A percentile compares a stretch with the other conserved stretches of the same genome.
phyloP scores from a whole-genome alignment of 345 rosid genomes.

The Eucalyptus victrix region DNA sequence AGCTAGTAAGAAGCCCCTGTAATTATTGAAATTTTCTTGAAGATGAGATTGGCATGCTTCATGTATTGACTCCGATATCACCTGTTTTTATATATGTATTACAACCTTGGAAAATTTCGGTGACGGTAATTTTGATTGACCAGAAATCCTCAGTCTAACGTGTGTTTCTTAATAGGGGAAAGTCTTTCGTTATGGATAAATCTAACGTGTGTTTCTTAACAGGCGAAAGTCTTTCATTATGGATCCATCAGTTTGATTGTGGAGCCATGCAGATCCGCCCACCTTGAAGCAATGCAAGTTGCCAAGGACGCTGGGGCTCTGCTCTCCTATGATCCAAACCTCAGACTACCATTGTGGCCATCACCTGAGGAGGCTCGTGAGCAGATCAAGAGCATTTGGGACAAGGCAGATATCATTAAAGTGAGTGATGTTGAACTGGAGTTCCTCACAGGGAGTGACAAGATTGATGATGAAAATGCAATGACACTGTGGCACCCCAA shows the following conservation, averaged over 20 bases:
- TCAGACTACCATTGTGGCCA: conserved; percentile 92
- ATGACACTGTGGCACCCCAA: conserved; percentile 81
- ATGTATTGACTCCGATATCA: not conserved
- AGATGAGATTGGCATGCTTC: not conserved
- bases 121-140: not conserved
- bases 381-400: conserved; percentile 95
- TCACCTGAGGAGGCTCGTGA: conserved; percentile 76
- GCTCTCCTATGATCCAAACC: conserved; percentile 92
- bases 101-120: not conserved
- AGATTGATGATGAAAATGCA: conserved; percentile 68
- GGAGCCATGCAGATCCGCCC: conserved; percentile 98
- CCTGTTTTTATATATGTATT: not conserved
- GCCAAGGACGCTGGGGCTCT: conserved; percentile 86
- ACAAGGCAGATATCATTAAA: conserved; percentile 88
- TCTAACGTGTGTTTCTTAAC: not conserved
- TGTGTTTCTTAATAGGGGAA: not conserved
- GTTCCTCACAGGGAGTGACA: conserved; percentile 80
- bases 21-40: not conserved
- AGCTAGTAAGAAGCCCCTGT: not conserved
- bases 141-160: not conserved
- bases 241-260: conserved; percentile 97
- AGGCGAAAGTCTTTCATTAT: conserved; percentile 91
- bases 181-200: not conserved
- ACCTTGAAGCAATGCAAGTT: conserved; percentile 81
- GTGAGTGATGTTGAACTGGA: conserved; percentile 92